Evolutionary conservation across 1,139 yeast genomes (phyloP), one percentile per base, ranked within the genome.

Genomic region (Kluyveromyces sp.): DNA sequence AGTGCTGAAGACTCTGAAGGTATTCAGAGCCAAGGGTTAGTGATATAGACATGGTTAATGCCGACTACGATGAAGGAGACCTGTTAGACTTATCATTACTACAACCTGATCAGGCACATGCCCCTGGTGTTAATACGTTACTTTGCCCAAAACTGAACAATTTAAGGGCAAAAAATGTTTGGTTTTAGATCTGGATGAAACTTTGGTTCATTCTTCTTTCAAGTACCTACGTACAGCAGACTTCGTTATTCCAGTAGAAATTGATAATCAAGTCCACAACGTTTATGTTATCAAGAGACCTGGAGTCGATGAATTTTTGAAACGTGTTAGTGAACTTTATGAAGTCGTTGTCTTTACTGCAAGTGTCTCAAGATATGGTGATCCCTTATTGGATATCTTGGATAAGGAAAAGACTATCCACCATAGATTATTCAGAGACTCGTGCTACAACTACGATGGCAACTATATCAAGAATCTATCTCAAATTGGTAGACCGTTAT

Each of bases 311-410:
- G 95, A 87, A 62, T 92, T 94, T 61, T 74, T 92, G 72, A 73
- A 71, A 54, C 75, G 78, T 53, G 96, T 92, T 42, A 96, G 97
- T 28, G 75, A 87, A 63, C 67, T 90, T 61, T 92, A 75, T 63
- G 99, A 92, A 67, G 95, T 92, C 50, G 98, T 94, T 34, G 96
- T 92, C 4, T 92, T 92, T 64, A 92, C 99, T 0, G 98, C 98
- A 3, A 83, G 95, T 36, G 97, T 92, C 21, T 78, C 92, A 57
- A 81, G 95, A 62, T 92, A 92, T 62, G 98, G 98, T 39, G 96
- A 92, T 64, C 98, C 99, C 5, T 72, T 92, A 52, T 74, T 92
- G 53, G 95, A 94, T 67, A 88, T 85, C 58, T 72, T 92, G 58
- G 99, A 94, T 61, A 55, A 53, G 35, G 48, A 54, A 38, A 72